Conservation (phyloP, 202 grass and related monocot species). For the Sporobolus alterniflorus region DNA sequence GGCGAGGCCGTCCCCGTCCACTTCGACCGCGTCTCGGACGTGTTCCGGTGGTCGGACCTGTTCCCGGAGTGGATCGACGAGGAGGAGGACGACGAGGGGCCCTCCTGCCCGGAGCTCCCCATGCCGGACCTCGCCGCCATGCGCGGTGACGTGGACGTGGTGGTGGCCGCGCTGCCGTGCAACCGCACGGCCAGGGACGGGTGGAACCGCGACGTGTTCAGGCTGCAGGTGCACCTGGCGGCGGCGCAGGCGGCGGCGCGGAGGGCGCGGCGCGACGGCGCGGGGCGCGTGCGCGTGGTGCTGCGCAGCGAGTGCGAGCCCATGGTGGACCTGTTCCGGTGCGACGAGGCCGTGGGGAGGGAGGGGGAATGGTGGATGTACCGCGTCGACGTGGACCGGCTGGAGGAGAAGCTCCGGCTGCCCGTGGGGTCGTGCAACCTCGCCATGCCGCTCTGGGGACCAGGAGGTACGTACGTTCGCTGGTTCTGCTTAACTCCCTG, state of each 20-base stretch:
- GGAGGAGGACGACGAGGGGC: slow-evolving; percentile 81
- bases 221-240: slow-evolving; percentile 88
- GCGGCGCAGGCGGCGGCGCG: slow-evolving; percentile 57
- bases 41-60: slow-evolving; percentile 78
- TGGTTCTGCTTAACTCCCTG: not conserved
- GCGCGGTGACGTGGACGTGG: slow-evolving; percentile 59
- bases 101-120: slow-evolving; percentile 82
- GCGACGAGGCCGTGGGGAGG: slow-evolving; percentile 59
- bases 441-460: slow-evolving; percentile 71
- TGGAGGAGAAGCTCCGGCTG: slow-evolving; percentile 79
- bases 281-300: slow-evolving; percentile 56
- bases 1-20: slow-evolving; percentile 49
- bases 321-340: slow-evolving; percentile 94
- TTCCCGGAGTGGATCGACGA: slow-evolving; percentile 99
- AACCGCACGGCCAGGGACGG: slow-evolving; percentile 20
- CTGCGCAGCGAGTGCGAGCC: slow-evolving; percentile 75
- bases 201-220: slow-evolving; percentile 88
- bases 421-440: slow-evolving; percentile 85
- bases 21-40: slow-evolving; percentile 59
- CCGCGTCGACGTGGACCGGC: slow-evolving; percentile 40
- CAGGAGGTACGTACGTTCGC: slow-evolving; percentile 48
- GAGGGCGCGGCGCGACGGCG: slow-evolving; percentile 44
- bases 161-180: slow-evolving; percentile 85
- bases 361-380: slow-evolving; percentile 86
- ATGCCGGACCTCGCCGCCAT: slow-evolving; percentile 67